These are phyloP conservation scores for Hemisphaericaspora xylanilytica DNA, from an alignment of 1,139 yeast species.

Conservation along the genomic window DNA sequence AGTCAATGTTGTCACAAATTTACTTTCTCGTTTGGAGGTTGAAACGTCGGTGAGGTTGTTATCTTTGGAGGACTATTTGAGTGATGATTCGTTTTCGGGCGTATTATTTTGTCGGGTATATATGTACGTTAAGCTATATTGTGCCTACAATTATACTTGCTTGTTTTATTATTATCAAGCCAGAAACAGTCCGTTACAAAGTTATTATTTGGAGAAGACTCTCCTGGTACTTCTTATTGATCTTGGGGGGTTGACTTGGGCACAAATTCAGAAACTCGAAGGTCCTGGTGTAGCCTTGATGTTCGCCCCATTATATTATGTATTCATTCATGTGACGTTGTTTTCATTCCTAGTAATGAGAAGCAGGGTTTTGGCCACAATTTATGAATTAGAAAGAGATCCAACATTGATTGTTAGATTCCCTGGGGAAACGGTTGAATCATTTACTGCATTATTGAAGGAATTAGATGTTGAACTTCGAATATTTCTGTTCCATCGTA, in stretches of 20 bases:
- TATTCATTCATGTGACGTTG: too few relatives aligned
- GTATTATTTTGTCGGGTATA: conserved; percentile 6
- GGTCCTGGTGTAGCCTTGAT: too few relatives aligned
- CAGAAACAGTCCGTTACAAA: conserved; percentile 17
- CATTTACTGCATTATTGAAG: background rate
- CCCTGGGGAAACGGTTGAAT: background rate
- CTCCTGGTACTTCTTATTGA: conserved; percentile 20
- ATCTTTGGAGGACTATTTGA: conserved; percentile 6
- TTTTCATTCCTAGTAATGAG: too few relatives aligned
- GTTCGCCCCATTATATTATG: too few relatives aligned
- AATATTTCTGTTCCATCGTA: conserved; percentile 2
- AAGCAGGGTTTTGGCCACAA: conserved; percentile 6
- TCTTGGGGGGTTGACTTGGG: conserved; percentile 14
- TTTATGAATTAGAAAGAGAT: conserved; percentile 1
- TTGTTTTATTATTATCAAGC: conserved; percentile 27
- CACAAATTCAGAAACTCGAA: too few relatives aligned
- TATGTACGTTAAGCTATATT: conserved; percentile 16
- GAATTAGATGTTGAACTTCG: background rate
- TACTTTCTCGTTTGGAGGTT: conserved; percentile 12
- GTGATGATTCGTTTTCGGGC: conserved; percentile 1
- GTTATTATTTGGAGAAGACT: conserved; percentile 25
- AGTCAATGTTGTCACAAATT: conserved; percentile 8
- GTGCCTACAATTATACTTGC: conserved; percentile 23
- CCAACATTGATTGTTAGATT: background rate
- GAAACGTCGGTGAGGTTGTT: conserved; percentile 9